Evolutionary conservation across 257 asterid species (phyloP), one percentile per base, ranked within the genome.

Genomic region (Gentiana dahurica): DNA sequence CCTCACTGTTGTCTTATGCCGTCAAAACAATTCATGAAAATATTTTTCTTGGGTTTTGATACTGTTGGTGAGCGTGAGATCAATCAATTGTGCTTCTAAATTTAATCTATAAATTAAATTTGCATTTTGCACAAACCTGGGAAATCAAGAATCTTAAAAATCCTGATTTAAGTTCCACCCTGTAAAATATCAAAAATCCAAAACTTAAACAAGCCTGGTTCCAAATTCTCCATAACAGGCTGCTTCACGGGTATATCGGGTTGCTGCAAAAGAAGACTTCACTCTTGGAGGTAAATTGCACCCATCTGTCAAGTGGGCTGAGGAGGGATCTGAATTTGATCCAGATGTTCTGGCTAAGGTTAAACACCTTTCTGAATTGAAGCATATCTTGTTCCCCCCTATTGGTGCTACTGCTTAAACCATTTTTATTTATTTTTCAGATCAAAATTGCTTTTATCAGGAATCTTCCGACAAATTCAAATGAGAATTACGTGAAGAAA

Each of bases 271-370:
- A 75, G 79, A 89, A 12, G 94, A 80, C n/a, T 90, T 90, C 64
- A 77, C 86, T 65, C 87, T 90, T 49, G 97, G 66, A 70, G 78
- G 95, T 56, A 80, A 71, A 61, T 67, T 82, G 77, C 98, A 84
- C 81, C 96, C 98, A 46, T 65, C 77, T 76, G 87, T 90, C 67
- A 81, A 82, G 69, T 90, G 98, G 98, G 98, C 94, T 53, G 96
- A 90, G 75, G 86, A 77, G 50, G 88, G 73, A 57, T 55, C 72
- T 62, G 88, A 71, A 73, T 53, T 45, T 51, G 80, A 73, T 73
- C 84, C 83, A 15, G 59, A 65, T 54, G 94, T 82, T 67, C 84
- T 75, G 56, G 84, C 89, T 46, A 84, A 87, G 98, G 98, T 84
- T 70, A 53, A 57, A 15, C 36, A 34, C 46, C 46, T 1, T 10